Evolutionary conservation across 176 grass and related monocot species (phyloP), one percentile per base, ranked within the genome.

Genomic region (Bromus sterilis): DNA sequence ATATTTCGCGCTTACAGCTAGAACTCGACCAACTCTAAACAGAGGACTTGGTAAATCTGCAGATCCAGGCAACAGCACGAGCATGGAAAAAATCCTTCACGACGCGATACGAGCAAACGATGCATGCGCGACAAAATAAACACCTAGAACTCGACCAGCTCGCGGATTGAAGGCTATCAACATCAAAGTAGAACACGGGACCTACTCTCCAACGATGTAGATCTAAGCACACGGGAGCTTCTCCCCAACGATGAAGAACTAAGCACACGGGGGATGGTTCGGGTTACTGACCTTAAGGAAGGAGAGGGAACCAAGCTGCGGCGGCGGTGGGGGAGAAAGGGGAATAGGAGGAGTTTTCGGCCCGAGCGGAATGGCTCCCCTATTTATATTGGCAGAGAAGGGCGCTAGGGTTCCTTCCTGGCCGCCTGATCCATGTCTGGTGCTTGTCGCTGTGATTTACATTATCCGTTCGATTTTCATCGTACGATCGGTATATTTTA

Each of bases 321-420:
- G 44, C 3, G 36, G 8, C 0, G 28, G 24, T 23, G 75, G 9
- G 32, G 34, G 5, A 13, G 46, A 20, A 51, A 51, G 9, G 46
- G 11, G 13, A 11, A 12, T 20, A n/a, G 23, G 63, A 33, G 15
- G 8, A 34, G 63, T 23, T 18, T 53, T 80, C 20, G 61, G 14
- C 15, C 15, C 37, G 11, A 56, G 21, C 51, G 12, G 37, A 63
- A 44, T 30, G 76, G 36, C 29, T 8, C 57, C 46, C 46, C 16
- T 20, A 51, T 56, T 56, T 28, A 60, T 66, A 21, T 0, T 51
- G 65, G 36, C 53, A 69, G 43, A 12, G 7, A 14, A 14, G 8
- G 23, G 56, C 4, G 14, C 65, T 81, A 80, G 78, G 78, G 64
- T 80, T 80, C 33, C 58, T 31, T 61, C 57, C 28, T 55, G 18